phyloP scores from a whole-genome alignment of 2,329 filamentous ascomycete species.

The Neonectria ditissima region DNA sequence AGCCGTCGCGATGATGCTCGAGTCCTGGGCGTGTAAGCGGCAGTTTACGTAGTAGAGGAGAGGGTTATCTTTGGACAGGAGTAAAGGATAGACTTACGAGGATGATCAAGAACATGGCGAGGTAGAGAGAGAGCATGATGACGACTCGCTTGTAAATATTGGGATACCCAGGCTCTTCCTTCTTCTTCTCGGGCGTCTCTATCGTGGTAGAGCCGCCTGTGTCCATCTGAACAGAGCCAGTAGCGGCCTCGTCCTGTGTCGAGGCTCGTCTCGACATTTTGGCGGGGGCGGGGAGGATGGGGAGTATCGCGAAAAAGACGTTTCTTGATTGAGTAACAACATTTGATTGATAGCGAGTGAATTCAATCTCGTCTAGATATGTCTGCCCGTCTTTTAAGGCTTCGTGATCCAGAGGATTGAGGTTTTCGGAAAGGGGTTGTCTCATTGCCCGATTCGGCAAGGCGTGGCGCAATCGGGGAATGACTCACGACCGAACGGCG shows the following conservation, averaged over 20 bases:
- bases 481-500: background rate
- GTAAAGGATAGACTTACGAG: conserved; percentile 38
- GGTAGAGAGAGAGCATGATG: conserved; percentile 52
- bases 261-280: background rate
- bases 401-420: background rate
- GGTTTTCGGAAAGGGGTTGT: background rate
- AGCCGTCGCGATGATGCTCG: conserved; percentile 57
- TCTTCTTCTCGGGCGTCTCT: background rate
- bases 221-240: conserved; percentile 14
- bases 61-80: too few species aligned
- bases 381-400: background rate
- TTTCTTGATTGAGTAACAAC: background rate
- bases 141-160: conserved; percentile 42
- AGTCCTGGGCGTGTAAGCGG: conserved; percentile 40
- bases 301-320: background rate
- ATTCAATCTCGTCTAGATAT: background rate
- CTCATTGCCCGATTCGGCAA: background rate
- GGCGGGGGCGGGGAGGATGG: background rate
- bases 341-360: background rate
- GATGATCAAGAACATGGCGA: conserved; percentile 55
- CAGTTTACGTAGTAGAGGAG: background rate
- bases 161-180: conserved; percentile 31
- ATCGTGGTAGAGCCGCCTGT: background rate
- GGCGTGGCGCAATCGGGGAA: background rate
- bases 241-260: conserved; percentile 7